These are phyloP conservation scores for Tetrastigma voinierianum DNA, from an alignment of 164 flowering plant genomes.

Conservation along the genomic window DNA sequence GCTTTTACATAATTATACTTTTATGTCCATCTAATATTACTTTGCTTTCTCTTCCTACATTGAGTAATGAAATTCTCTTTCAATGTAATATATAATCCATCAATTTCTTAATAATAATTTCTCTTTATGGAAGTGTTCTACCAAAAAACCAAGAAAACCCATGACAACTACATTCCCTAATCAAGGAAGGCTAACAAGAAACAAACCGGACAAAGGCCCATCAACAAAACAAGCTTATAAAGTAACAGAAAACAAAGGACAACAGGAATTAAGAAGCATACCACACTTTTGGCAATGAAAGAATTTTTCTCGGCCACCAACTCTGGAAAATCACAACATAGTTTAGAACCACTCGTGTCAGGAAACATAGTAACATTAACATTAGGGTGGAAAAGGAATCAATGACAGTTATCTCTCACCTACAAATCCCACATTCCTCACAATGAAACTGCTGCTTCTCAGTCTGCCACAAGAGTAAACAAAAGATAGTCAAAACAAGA, in stretches of 20 bases:
- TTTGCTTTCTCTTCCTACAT: too few species aligned
- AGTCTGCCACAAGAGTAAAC: constrained; percentile 18
- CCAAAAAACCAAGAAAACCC: not conserved
- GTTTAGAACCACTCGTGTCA: not conserved
- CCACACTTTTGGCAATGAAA: constrained; percentile 45
- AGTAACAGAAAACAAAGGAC: not conserved
- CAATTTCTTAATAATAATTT: not conserved
- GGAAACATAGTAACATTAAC: not conserved
- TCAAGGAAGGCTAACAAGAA: not conserved
- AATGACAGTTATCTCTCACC: constrained; percentile 23
- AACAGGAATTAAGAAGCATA: constrained; percentile 13
- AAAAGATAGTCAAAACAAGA: not conserved
- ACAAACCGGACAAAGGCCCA: not conserved
- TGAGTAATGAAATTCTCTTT: too few species aligned
- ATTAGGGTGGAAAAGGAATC: not conserved
- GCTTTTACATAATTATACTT: too few species aligned
- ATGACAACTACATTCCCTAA: not conserved
- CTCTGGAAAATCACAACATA: constrained; percentile 20
- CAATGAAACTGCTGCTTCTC: constrained; percentile 43
- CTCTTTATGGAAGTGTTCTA: too few species aligned
- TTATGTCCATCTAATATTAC: too few species aligned
- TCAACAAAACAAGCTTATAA: not conserved
- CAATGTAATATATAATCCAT: not conserved
- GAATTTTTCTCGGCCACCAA: constrained; percentile 47
- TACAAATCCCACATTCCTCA: constrained; percentile 49